Conservation (phyloP, 768 basidiomycete genomes). For the Suillus variegatus region DNA sequence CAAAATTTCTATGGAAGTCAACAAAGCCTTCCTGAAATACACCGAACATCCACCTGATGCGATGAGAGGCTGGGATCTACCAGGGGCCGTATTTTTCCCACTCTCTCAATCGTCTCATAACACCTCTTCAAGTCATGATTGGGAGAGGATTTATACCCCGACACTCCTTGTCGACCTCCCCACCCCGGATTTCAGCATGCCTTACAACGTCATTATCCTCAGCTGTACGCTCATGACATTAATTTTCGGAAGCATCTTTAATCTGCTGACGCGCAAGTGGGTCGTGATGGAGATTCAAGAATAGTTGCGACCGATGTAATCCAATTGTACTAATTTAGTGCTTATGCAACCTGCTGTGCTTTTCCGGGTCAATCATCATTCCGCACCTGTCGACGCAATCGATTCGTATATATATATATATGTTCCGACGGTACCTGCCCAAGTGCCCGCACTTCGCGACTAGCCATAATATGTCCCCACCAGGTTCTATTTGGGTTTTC, state of each 20-base stretch:
- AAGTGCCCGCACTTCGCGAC: background rate
- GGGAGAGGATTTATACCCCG: slow-evolving; percentile 68
- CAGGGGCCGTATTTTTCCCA: slow-evolving; percentile 76
- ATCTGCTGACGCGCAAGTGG: slow-evolving; percentile 80
- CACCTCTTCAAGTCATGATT: slow-evolving; percentile 6
- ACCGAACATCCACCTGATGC: slow-evolving; percentile 97
- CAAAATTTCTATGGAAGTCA: slow-evolving; percentile 69
- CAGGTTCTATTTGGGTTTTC: background rate
- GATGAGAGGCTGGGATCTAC: slow-evolving; percentile 92
- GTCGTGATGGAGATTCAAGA: slow-evolving; percentile 47
- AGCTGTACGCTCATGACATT: slow-evolving; percentile 89
- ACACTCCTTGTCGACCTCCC: slow-evolving; percentile 89
- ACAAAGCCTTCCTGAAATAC: slow-evolving; percentile 86
- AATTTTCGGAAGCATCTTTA: slow-evolving; percentile 92
- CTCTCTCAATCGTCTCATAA: slow-evolving; percentile 4
- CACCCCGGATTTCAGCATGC: slow-evolving; percentile 99
- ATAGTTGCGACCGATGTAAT: slow-evolving; percentile 9
- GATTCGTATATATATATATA: background rate
- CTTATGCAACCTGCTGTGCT: background rate
- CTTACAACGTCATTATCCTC: slow-evolving; percentile 99
- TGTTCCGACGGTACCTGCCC: background rate
- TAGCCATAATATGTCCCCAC: background rate
- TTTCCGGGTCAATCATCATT: background rate
- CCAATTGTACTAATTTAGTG: background rate
- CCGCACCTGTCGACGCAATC: background rate